phyloP scores from a whole-genome alignment of 176 grass and related monocot species.

The Tuctoria greenei region DNA sequence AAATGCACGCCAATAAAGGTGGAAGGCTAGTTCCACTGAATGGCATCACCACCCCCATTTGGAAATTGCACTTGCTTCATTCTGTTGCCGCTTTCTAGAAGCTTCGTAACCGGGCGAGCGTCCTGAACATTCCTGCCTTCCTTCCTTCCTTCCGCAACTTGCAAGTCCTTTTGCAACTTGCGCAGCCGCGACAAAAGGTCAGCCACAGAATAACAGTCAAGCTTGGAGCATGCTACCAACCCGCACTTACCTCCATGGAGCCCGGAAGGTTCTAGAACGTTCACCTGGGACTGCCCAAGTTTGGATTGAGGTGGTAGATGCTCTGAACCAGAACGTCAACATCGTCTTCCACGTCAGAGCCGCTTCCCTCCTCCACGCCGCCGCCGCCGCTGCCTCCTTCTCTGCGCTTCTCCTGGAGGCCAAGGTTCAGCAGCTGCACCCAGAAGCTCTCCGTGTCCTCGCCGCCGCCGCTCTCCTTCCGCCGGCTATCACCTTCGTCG shows the following conservation, averaged over 20 bases:
- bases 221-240: neutral
- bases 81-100: conserved; percentile 16
- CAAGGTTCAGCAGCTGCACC: conserved; percentile 67
- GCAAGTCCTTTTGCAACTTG: conserved; percentile 40
- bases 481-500: neutral
- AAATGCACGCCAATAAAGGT: no score
- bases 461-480: neutral
- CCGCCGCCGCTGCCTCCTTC: neutral
- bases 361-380: conserved; percentile 12
- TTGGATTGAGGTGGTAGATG: conserved; percentile 56
- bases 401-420: conserved; percentile 35
- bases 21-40: no score
- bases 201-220: neutral
- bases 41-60: neutral
- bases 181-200: neutral
- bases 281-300: conserved; percentile 13
- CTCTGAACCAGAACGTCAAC: conserved; percentile 65
- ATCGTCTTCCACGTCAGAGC: conserved; percentile 46
- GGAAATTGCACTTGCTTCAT: neutral
- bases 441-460: conserved; percentile 74
- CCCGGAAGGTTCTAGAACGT: conserved; percentile 29
- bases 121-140: conserved; percentile 31
- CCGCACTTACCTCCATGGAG: neutral
- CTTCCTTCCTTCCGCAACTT: conserved; percentile 24
- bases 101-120: neutral